Base-by-base conservation (phyloP, 2,329 filamentous ascomycete genomes). In the Paecilomyces variotii region DNA sequence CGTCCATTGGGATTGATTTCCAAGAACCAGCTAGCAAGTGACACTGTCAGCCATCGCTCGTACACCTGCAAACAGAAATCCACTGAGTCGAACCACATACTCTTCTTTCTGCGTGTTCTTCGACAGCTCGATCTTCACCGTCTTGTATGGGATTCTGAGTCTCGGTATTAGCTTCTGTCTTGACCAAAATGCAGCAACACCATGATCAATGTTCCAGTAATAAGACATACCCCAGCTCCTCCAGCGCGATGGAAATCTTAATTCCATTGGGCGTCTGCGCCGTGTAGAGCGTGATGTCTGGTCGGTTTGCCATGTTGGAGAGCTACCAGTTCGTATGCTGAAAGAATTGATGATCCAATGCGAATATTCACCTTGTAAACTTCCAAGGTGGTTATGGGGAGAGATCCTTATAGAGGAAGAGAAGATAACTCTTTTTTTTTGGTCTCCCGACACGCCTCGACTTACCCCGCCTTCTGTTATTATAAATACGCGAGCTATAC, bases 1-100 rank as follows among this genome's bases (percentile, higher is more conserved):
- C 91, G 88, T 63, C 91, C 91, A 72, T 96, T 96, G 63, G 91
- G 91, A 76, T 96, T 96, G 77, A 96, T 95, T 56, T 87, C 86
- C 28, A 95, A 82, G 76, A 93, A 97, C 90, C 90, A 95, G 14
- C 84, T 73, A 27, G 14, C 35, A 7, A 53, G 10, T 19, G 56
- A 11, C 35, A 19, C 19, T 51, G 11, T 49, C 19, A 14, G 10
- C 53, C 10, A 10, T 6, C 5, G n/a, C 49, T 55, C 39, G 55
- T 50, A 12, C n/a, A 19, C 9, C 19, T 3, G 7, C 6, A 32
- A 32, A 53, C 19, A 7, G 9, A 27, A 53, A 27, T 53, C 28
- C 2, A 7, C 9, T 9, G 39, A 30, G 14, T 54, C 4, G 2
- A 10, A 39, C 24, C 19, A 61, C 68, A 7, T 69, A 73, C 71